Base-by-base conservation (phyloP, 352 stramenopile genomes). In the Globisporangium recalcitrans region DNA sequence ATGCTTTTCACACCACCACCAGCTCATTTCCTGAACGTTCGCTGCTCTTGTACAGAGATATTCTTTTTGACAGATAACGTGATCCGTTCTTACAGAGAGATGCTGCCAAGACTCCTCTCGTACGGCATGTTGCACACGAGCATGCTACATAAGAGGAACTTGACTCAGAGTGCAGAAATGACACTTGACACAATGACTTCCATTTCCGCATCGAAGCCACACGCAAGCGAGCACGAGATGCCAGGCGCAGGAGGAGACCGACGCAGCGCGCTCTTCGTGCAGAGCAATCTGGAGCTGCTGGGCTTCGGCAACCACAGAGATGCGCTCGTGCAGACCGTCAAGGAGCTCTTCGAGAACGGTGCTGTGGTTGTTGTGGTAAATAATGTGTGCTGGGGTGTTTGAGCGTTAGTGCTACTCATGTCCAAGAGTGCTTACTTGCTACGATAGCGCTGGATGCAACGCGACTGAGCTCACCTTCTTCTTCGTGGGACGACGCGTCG, bases 291-390 rank as follows among this genome's bases (percentile, higher is more conserved):
- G 58, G 82, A 81, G 67, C 61, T 94, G 22, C 64, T 94, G 58
- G 85, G 85, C 53, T 93, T 93, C 58, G 82, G 78, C 10, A 82
- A 62, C 19, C 60, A 67, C 47, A 69, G 67, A 27, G 75, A 88
- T 32, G 85, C 82, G 51, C 66, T 93, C 9, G 74, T 92, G 14
- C 85, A 93, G 65, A 73, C 77, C 10, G 78, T 88, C 10, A 92
- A 92, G 59, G 85, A 93, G 66, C 72, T 93, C 51, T 90, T 92
- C 26, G 85, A 93, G 62, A 93, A 93, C 61, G 80, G 84, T 91
- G 10, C 19, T 46, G 36, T 38, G 14, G 11, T 22, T 38, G 11
- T 34, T 42, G 22, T 16, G 11, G 26, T 24, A 1, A 3, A 13
- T 22, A 40, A 14, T 40, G 49, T 16, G 8, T 2, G 1, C 1